Evolutionary conservation across 176 grass and related monocot species (phyloP), one percentile per base, ranked within the genome.

Genomic region (Aegilops bicornis): DNA sequence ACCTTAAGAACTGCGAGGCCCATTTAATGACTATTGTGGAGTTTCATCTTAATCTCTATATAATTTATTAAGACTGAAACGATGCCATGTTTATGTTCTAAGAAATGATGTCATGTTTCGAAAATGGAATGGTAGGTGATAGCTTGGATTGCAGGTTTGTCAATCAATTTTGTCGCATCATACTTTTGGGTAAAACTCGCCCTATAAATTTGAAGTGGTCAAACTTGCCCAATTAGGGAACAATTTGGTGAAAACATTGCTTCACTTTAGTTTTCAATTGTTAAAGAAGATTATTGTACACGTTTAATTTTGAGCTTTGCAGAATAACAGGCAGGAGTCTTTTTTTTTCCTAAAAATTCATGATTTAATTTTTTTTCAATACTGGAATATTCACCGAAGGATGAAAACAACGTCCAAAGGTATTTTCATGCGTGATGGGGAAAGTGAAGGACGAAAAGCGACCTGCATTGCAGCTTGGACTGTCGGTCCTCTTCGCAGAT

Each of bases 401-500:
- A 74, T 84, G 3, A 27, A 45, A 73, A 73, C 8, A 68, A 60
- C 50, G 22, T 27, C 19, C 23, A 29, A 45, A 85, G 59, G 17
- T 65, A 36, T 74, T 54, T 66, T 31, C 17, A 37, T 63, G 37
- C 12, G 48, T 27, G 35, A 63, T 4, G 7, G 62, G 23, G 12
- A 74, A 79, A 17, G 23, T 50, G 47, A 89, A 59, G 32, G 25
- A 48, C 10, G 48, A 73, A 35, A 11, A 5, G 15, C 3, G 54
- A 94, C 87, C 87, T 64, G 85, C 78, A 64, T 64, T 52, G 66
- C 87, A 72, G 64, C 59, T 79, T 37, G 85, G 85, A 73, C 35
- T 68, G 4, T 92, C 88, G 64, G 67, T 85, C 66, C 52, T 83
- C 72, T 90, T 82, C 50, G 89, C 81, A 78, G 50, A 33, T 92